Evolutionary conservation across 371 early-diverging fungal species (phyloP), one percentile per base, ranked within the genome.

Genomic region (Apophysomyces sp.): DNA sequence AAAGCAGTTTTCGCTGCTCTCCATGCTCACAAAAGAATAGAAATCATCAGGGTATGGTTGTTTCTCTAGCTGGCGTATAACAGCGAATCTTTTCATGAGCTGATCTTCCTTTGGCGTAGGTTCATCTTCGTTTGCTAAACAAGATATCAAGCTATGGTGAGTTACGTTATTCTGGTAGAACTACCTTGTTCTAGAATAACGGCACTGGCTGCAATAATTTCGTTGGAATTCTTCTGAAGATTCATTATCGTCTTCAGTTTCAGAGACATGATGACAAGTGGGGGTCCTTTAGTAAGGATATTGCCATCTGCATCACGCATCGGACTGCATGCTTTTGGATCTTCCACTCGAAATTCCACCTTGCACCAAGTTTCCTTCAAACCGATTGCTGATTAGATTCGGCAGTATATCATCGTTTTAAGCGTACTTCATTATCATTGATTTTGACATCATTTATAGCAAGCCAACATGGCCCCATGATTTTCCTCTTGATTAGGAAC

Each of bases 401-500:
- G 27, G 39, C 52, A n/a, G 21, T 18, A 44, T 21, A 21, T 0
- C 49, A 7, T 9, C 11, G 0, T 3, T 3, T 44, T 8, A 44
- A 21, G 6, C 49, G 9, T 21, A 44, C 49, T 21, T 44, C 3
- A 16, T 18, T 21, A 4, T 44, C 21, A 6, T 44, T 44, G 4
- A 26, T 21, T n/a, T 44, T 44, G 24, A 44, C 21, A 28, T 83
- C 60, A 32, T 55, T 74, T 40, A 95, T 80, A 15, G 74, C 65
- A 2, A 97, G 73, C 97, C 97, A 97, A 59, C 89, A 86, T 1
- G 97, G 97, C 1, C 97, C 97, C 94, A 93, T 95, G 29, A 97
- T 70, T 62, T 89, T 87, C 28, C 94, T 82, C 69, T 95, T 93
- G 30, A 94, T 77, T 16, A 96, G 65, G 39, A 97, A 86, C 36